Evolutionary conservation across 83 land plant genomes (phyloP), one percentile per base, ranked within the genome.

Genomic region (Picea engelmannii): DNA sequence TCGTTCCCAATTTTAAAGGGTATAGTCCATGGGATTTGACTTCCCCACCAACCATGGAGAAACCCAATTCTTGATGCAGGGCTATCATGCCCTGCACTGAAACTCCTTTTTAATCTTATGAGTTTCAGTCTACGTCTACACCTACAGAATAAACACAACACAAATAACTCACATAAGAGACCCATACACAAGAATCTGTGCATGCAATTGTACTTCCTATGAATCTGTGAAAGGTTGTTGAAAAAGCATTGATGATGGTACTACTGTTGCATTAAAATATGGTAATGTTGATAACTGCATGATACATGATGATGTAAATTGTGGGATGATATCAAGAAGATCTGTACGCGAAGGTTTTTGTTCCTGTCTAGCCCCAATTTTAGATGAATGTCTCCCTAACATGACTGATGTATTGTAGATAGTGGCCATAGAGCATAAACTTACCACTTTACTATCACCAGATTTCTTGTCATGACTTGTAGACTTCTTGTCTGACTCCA

Each of bases 181-280:
- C 79, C 96, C 96, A 87, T 95, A 95, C 70, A 95, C 98, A 88
- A 95, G 89, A n/a, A 95, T 95, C 70, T 95, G 96, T 1, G 98
- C 96, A 79, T 94, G 93, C 70, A 95, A 85, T 83, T 95, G 98
- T 42, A 91, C 89, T 90, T 95, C 94, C 47, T 95, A 96, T 59
- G 84, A 73, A 81, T 93, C 96, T 5, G 87, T 91, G 63, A 95
- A 95, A 77, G 96, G 94, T 83, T 93, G 97, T 9, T 84, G 87
- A 84, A 89, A 86, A 25, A 84, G 1, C 15, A 52, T 52, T 49
- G 84, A 71, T 63, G 90, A 5, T 31, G 87, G 55, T 77, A 88
- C 82, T 81, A 66, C 84, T 42, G 89, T 83, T 76, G 88, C 71
- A 65, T 89, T 93, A 60, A 93, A 80, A 81, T 91, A 91, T 38